Percentiles rank a stretch among this genome's conserved stretches.
phyloP scores from a whole-genome alignment of 805 yeast species.

The Wickerhamomyces sydowiorum region DNA sequence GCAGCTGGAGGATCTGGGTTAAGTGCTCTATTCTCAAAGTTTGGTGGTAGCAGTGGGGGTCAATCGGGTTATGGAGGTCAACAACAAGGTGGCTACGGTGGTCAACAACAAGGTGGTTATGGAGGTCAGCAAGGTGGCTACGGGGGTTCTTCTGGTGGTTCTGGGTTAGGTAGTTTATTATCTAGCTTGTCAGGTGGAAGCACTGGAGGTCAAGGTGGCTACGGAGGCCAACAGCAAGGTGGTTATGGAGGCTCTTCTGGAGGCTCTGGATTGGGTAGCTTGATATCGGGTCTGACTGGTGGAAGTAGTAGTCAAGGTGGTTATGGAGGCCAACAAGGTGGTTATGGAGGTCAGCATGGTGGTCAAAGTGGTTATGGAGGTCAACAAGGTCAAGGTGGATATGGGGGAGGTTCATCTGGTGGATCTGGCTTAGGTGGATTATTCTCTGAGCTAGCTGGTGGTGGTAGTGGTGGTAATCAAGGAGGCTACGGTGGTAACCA shows the following conservation, averaged over 20 bases:
- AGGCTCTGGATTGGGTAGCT: background rate
- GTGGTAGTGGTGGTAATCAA: background rate
- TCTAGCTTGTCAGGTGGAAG: too few relatives aligned
- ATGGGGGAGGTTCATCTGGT: constrained; percentile 2
- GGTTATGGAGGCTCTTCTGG: background rate
- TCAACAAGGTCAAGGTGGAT: constrained; percentile 1
- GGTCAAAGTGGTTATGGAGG: background rate
- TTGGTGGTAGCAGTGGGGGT: background rate
- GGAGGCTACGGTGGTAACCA: constrained; percentile 1
- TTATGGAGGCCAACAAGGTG: background rate
- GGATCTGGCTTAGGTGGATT: constrained; percentile 1
- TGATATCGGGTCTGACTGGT: too few relatives aligned
- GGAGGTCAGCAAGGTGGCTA: background rate
- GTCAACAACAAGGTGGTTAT: background rate
- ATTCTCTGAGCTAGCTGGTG: constrained; percentile 2
- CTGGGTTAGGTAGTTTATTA: background rate
- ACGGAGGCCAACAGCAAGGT: background rate
- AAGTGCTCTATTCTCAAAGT: background rate
- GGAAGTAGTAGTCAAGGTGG: background rate
- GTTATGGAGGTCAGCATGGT: constrained; percentile 1
- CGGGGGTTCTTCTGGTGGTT: constrained; percentile 1
- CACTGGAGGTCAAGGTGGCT: background rate
- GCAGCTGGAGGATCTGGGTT: background rate
- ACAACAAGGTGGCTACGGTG: background rate
- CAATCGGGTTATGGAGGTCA: too few relatives aligned